Conservation (phyloP, 208 protist genomes). For the Jaenimonas drosophilae region DNA sequence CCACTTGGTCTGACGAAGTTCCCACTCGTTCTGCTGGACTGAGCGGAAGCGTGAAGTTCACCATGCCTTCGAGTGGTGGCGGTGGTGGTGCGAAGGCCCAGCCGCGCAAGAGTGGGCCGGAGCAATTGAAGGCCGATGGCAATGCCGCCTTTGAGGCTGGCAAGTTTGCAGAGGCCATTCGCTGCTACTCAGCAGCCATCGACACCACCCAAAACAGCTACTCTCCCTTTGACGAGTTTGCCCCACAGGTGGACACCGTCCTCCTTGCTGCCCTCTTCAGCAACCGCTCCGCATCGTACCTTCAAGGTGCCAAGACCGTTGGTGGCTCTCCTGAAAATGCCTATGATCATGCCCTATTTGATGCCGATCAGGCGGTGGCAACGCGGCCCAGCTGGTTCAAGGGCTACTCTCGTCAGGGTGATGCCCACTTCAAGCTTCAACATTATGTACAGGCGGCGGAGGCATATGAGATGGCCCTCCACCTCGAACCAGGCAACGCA, state of each 20-base stretch:
- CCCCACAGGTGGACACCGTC: background rate
- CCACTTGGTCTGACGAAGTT: too few species aligned
- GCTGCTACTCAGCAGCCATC: slow-evolving; percentile 82
- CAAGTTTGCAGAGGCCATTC: slow-evolving; percentile 63
- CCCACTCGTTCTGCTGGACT: too few species aligned
- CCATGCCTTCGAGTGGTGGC: too few species aligned
- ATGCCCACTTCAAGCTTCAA: slow-evolving; percentile 75
- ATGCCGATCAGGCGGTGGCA: slow-evolving; percentile 79
- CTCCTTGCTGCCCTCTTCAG: slow-evolving; percentile 84
- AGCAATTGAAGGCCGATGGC: slow-evolving; percentile 75
- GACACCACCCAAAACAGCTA: slow-evolving; percentile 10
- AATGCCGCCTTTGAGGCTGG: slow-evolving; percentile 85
- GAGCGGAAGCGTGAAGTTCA: too few species aligned
- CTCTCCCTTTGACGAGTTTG: background rate
- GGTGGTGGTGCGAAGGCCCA: too few species aligned
- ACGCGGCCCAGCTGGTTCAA: slow-evolving; percentile 91
- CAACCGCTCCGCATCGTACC: slow-evolving; percentile 91
- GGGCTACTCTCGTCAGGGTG: slow-evolving; percentile 86
- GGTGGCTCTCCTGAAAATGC: slow-evolving; percentile 21
- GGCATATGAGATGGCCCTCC: slow-evolving; percentile 81
- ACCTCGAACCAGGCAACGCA: slow-evolving; percentile 67
- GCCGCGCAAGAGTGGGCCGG: too few species aligned
- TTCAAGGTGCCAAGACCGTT: slow-evolving; percentile 43
- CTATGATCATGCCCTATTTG: slow-evolving; percentile 70
- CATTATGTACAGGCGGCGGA: slow-evolving; percentile 83